Evolutionary conservation across 2,329 filamentous ascomycete genomes (phyloP).

Genomic region (Xylariales sp.): DNA sequence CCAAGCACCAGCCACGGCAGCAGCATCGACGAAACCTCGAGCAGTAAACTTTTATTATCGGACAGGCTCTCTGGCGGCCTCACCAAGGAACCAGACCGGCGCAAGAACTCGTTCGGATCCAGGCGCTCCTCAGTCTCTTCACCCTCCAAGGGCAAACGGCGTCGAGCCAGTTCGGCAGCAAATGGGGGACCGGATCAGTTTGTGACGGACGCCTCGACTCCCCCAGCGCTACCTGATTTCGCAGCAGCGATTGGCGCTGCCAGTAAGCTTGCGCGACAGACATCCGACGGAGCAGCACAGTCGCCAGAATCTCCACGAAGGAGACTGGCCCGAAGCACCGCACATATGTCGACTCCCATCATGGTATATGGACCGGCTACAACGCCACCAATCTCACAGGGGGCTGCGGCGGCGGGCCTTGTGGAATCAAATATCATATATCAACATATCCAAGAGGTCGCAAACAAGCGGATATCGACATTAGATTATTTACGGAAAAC

Average conservation of each 20-base stretch:
- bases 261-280: too few relatives aligned
- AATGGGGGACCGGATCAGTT: conserved; percentile 24
- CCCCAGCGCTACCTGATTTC: conserved; percentile 51
- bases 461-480: conserved; percentile 89
- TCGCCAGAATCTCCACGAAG: too few relatives aligned
- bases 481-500: conserved; percentile 89
- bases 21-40: conserved; percentile 10
- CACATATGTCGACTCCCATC: too few relatives aligned
- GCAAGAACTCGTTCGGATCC: conserved; percentile 48
- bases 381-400: too few relatives aligned
- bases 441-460: conserved; percentile 74
- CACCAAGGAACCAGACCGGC: conserved; percentile 45
- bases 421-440: conserved; percentile 44
- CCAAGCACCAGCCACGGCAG: conserved; percentile 32
- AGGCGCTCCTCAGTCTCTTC: conserved; percentile 50
- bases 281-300: conserved; percentile 18
- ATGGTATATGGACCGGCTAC: too few relatives aligned
- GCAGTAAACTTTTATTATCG: conserved; percentile 3
- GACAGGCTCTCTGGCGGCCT: conserved; percentile 23
- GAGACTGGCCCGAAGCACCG: too few relatives aligned
- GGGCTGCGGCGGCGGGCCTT: too few relatives aligned
- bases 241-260: too few relatives aligned
- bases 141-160: conserved; percentile 28
- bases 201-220: conserved; percentile 39
- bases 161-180: conserved; percentile 36